Conservation (phyloP, 192 early-diverging fungal species). For the Coemansia sp. region DNA sequence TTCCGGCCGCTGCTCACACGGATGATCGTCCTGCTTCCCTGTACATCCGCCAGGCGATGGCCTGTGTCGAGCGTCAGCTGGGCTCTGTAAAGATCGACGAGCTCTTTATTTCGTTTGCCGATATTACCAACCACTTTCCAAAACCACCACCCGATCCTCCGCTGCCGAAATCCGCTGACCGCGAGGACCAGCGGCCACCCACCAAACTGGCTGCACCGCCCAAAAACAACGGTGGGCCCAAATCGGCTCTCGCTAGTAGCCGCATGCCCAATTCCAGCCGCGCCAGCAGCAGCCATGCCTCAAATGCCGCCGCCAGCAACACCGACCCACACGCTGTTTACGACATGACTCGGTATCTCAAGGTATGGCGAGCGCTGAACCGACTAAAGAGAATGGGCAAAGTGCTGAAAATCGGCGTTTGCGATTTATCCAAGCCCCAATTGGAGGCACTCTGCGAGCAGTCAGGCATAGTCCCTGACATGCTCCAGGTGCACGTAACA, state of each 20-base stretch:
- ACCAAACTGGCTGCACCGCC: neutral
- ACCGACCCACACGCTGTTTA: neutral
- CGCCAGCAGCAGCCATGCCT: neutral
- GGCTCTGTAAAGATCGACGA: conserved; percentile 50
- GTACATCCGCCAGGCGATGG: conserved; percentile 44
- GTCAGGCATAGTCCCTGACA: conserved; percentile 34
- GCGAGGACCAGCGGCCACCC: neutral
- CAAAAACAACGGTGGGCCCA: neutral
- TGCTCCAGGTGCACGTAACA: conserved; percentile 43
- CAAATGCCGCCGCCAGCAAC: neutral
- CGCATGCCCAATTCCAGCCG: neutral
- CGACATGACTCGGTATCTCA: conserved; percentile 47
- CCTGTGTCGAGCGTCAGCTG: conserved; percentile 42
- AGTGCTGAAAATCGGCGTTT: conserved; percentile 40
- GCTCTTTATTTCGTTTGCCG: conserved; percentile 46
- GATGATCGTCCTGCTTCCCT: conserved; percentile 43
- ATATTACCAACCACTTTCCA: conserved; percentile 22
- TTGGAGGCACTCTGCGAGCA: conserved; percentile 33
- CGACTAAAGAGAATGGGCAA: conserved; percentile 29
- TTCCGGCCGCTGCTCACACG: conserved; percentile 35
- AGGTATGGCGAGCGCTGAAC: conserved; percentile 37
- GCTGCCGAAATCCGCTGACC: neutral
- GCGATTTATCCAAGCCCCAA: conserved; percentile 37
- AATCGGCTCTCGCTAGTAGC: neutral
- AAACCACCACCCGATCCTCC: neutral